Base-by-base conservation (phyloP, 2,329 filamentous ascomycete species). In the Cladophialophora bantiana region DNA sequence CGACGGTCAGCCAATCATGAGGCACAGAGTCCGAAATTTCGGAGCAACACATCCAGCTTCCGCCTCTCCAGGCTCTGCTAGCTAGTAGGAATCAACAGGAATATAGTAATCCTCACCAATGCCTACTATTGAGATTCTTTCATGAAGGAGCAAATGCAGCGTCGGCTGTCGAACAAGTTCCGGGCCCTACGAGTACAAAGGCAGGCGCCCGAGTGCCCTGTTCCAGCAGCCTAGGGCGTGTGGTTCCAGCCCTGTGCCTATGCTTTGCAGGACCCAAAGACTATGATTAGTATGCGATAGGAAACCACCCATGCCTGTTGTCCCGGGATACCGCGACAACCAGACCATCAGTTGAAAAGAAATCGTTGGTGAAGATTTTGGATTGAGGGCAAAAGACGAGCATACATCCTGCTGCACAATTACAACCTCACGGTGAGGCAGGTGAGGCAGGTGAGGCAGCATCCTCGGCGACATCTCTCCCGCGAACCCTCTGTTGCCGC, bases 401-500 rank as follows among this genome's bases (percentile, higher is more conserved):
- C 18, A 26, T 20, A 26, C 45, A 9, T 6, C 20, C n/a, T 50
- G 18, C n/a, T 7, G 10, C 12, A 50, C 20, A 50, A 50, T 50
- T 2, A 50, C 18, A 26, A 7, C 45, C 9, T 26, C 45, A 3
- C 3, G 45, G 45, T 12, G 9, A 20, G 9, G 2, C 45, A 26
- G 26, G 45, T 12, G 9, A 20, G 9, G 2, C 45, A 26, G 26
- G 26, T 26, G 26, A 26, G 26, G 26, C n/a, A 26, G 26, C 26
- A 26, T n/a, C n/a, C n/a, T n/a, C n/a, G n/a, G n/a, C n/a, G n/a
- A n/a, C n/a, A n/a, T 12, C 4, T 26, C 45, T 26, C 4, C 18
- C 45, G 26, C 20, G 18, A 50, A 2, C 0, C 26, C 18, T 26
- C 7, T 73, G 5, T 76, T 76, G 64, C 79, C 82, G 81, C 72